Evolutionary conservation across 1,139 yeast species (phyloP), one percentile per base, ranked within the genome.

Genomic region (Zygotorulaspora mrakii): DNA sequence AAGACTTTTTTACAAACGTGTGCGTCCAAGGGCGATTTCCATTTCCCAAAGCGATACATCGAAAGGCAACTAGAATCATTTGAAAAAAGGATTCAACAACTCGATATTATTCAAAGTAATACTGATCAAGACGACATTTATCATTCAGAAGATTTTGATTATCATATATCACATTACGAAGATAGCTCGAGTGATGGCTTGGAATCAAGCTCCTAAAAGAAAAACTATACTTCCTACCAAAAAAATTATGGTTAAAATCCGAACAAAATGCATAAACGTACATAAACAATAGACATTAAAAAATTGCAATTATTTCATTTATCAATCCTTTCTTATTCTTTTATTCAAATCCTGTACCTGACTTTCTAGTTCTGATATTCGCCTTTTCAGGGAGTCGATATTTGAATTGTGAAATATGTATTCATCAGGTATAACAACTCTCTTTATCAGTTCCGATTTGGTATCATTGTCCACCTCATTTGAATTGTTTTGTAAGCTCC

Each of bases 321-420:
- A 16, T 23, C 22, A 35, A 31, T 29, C 41, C 23, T 31, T 44
- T 28, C 49, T 46, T 18, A 40, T 42, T 29, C 38, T 43, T 39
- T 47, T 48, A 29, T 43, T 42, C 22, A 49, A 33, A 17, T 49
- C 55, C 8, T 45, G 45, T 5, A 52, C 42, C 35, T 44, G 46
- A 23, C 33, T 35, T 33, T 54, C 57, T 23, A 53, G 31, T 16
- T 52, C 53, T 9, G 48, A 39, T 3, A 52, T 46, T 33, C 49
- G 52, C 21, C 54, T 43, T 33, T 48, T 51, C 38, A 54, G 24
- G 5, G 39, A 37, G 18, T 47, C 50, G 13, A 48, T 39, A 8
- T 43, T 46, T 18, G 40, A 40, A 10, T 33, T 24, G 22, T 46
- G 43, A 21, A 37, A 31, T 18, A 47, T 34, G 27, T 33, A 37